These are phyloP conservation scores for Toxicodendron radicans DNA, from an alignment of 345 rosid genomes.

Conservation along the genomic window DNA sequence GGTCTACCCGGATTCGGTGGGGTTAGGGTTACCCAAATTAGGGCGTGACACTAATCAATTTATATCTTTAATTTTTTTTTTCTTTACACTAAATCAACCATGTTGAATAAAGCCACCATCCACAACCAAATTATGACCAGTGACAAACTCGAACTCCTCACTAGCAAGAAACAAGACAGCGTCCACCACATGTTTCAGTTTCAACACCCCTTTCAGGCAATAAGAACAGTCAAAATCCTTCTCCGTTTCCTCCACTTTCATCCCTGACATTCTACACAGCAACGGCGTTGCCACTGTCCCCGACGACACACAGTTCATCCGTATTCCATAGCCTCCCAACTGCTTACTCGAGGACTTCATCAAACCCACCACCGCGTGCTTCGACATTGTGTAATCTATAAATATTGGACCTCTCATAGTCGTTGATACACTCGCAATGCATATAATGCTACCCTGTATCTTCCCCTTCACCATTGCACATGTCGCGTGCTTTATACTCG, in stretches of 20 bases:
- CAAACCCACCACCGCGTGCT: conserved; percentile 33
- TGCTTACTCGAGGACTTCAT: conserved; percentile 33
- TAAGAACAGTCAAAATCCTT: neutral
- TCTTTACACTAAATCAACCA: too few relatives aligned
- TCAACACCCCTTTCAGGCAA: conserved; percentile 16
- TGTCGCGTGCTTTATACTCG: conserved; percentile 32
- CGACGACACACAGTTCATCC: conserved; percentile 35
- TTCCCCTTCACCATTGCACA: conserved; percentile 32
- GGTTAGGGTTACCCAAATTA: too few relatives aligned
- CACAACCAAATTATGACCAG: conserved; percentile 29
- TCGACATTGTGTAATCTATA: conserved; percentile 32
- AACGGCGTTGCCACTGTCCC: conserved; percentile 26
- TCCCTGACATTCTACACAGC: neutral
- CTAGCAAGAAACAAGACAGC: conserved; percentile 30
- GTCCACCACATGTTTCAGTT: conserved; percentile 23
- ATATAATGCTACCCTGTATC: conserved; percentile 31
- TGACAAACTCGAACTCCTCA: conserved; percentile 23
- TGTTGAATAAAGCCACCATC: conserved; percentile 13
- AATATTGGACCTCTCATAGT: neutral
- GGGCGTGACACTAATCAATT: too few relatives aligned
- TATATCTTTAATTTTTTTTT: too few relatives aligned
- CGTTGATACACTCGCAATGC: conserved; percentile 29
- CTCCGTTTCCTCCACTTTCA: conserved; percentile 17
- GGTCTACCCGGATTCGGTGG: too few relatives aligned
- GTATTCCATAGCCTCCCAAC: conserved; percentile 27